Percentiles rank a stretch among this genome's conserved stretches.
These are phyloP conservation scores for Cercospora sesami DNA, from an alignment of 2,329 filamentous ascomycete species.

Conservation along the genomic window DNA sequence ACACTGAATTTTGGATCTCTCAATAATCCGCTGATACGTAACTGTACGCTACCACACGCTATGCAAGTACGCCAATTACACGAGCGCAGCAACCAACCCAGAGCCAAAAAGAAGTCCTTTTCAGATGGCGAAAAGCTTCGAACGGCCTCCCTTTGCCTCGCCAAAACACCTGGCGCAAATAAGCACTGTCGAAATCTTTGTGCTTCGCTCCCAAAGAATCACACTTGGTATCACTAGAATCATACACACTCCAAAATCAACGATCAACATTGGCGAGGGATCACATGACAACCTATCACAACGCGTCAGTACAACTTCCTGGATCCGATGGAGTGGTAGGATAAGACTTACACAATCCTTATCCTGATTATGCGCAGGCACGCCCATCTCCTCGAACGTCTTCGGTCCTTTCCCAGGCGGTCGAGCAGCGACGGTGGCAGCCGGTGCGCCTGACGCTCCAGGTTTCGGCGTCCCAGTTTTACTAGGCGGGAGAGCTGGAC, in stretches of 20 bases:
- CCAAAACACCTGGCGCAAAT: background rate
- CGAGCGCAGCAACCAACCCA: background rate
- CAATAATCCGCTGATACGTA: background rate
- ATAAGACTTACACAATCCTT: slow-evolving; percentile 70
- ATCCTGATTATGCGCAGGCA: slow-evolving; percentile 79
- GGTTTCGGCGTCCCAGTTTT: slow-evolving; percentile 35
- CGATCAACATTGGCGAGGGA: background rate
- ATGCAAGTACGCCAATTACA: background rate
- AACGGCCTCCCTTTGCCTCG: background rate
- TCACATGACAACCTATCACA: slow-evolving; percentile 2
- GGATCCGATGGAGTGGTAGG: too few relatives aligned
- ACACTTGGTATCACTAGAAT: background rate
- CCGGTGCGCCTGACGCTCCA: too few relatives aligned
- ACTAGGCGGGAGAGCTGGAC: slow-evolving; percentile 26
- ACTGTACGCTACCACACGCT: background rate
- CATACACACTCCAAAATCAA: background rate
- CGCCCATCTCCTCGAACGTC: slow-evolving; percentile 98
- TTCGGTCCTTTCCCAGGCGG: slow-evolving; percentile 74
- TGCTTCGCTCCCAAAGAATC: background rate
- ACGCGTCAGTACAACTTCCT: too few relatives aligned
- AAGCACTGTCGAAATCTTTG: background rate
- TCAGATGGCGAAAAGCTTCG: background rate
- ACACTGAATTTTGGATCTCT: background rate
- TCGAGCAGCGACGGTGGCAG: slow-evolving; percentile 37
- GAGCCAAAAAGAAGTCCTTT: background rate